Evolutionary conservation across 768 basidiomycete genomes (phyloP).

Genomic region (Collybiopsis confluens): DNA sequence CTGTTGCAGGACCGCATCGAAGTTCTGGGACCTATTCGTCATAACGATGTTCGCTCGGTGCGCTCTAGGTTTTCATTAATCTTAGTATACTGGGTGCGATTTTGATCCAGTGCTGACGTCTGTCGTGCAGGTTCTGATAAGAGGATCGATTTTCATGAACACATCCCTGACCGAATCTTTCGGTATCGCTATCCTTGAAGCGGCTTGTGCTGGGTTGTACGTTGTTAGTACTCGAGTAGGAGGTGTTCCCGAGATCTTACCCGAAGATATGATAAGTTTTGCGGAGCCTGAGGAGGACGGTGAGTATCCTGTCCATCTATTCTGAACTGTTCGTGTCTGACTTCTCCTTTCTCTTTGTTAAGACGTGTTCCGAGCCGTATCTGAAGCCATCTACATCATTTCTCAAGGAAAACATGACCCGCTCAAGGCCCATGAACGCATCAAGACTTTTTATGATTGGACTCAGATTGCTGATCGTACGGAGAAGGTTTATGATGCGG

Average conservation of each 20-base stretch:
- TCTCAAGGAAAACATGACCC: slow-evolving; percentile 70
- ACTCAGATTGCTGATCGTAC: slow-evolving; percentile 71
- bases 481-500: slow-evolving; percentile 75
- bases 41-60: slow-evolving; percentile 80
- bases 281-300: slow-evolving; percentile 93
- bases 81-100: too few relatives aligned
- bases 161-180: slow-evolving; percentile 96
- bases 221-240: slow-evolving; percentile 93
- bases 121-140: slow-evolving; percentile 62
- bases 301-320: slow-evolving; percentile 28
- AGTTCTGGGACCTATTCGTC: slow-evolving; percentile 76
- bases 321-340: background rate
- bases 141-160: slow-evolving; percentile 90
- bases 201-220: slow-evolving; percentile 90
- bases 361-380: slow-evolving; percentile 86
- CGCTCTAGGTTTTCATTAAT: slow-evolving; percentile 21
- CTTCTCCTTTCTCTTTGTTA: slow-evolving; percentile 2
- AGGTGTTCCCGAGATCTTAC: slow-evolving; percentile 93
- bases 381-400: slow-evolving; percentile 74
- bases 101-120: too few relatives aligned
- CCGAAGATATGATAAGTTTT: slow-evolving; percentile 92
- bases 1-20: slow-evolving; percentile 89
- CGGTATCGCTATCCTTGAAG: slow-evolving; percentile 96
- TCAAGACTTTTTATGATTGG: slow-evolving; percentile 89
- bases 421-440: slow-evolving; percentile 64